These are phyloP conservation scores for Pythium periplocum DNA, from an alignment of 352 stramenopile species.

Conservation along the genomic window DNA sequence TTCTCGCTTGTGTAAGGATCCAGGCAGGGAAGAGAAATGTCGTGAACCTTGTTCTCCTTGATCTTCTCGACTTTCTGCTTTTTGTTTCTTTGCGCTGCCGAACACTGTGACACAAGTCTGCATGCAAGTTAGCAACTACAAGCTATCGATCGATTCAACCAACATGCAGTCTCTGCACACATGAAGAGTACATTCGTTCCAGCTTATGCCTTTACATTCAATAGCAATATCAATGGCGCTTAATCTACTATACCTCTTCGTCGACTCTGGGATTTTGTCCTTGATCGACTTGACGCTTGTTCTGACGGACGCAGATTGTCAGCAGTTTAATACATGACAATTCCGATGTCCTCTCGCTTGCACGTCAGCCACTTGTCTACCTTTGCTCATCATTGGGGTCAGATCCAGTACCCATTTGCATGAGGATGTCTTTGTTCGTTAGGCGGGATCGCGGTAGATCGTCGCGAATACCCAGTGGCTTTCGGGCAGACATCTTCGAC, in stretches of 20 bases:
- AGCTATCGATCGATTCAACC: no score
- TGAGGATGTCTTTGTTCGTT: conserved; percentile 78
- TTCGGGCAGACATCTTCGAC: conserved; percentile 31
- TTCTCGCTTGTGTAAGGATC: conserved; percentile 56
- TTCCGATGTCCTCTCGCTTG: conserved; percentile 11
- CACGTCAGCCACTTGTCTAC: no score
- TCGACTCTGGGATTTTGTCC: conserved; percentile 3
- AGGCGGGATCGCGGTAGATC: conserved; percentile 55
- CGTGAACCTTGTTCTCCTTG: no score
- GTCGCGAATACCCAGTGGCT: conserved; percentile 59
- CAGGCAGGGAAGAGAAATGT: conserved; percentile 5
- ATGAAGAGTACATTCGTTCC: no score
- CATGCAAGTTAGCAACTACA: no score
- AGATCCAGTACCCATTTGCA: conserved; percentile 24
- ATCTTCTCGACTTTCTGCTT: no score
- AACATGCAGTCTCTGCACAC: no score
- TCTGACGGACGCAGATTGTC: no score
- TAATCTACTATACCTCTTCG: conserved; percentile 22
- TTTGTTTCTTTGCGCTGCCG: no score
- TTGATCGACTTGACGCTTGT: neutral
- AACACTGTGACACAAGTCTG: no score
- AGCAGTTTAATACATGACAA: neutral
- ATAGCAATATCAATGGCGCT: neutral
- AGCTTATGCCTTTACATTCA: no score
- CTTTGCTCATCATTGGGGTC: no score